Conservation (phyloP, 2,329 filamentous ascomycete genomes). For the Aspergillus proliferans region DNA sequence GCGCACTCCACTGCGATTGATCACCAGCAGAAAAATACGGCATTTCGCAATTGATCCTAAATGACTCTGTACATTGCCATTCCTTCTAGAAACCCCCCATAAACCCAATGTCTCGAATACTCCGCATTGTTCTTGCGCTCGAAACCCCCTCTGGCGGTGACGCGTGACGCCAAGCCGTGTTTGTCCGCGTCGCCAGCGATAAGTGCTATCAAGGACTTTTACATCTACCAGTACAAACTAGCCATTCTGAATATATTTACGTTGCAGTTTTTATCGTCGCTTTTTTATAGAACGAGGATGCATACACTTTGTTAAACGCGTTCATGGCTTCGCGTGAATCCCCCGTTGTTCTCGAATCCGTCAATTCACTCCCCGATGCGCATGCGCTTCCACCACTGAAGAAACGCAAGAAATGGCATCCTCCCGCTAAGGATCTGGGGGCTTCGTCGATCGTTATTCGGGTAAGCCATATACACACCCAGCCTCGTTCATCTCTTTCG, state of each 20-base stretch:
- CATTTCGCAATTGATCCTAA: no score
- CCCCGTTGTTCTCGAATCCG: slow-evolving; percentile 27
- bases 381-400: slow-evolving; percentile 20
- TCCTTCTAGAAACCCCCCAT: not conserved
- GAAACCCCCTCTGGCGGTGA: not conserved
- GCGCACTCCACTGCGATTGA: no score
- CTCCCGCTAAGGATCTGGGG: slow-evolving; percentile 7
- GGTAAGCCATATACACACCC: slow-evolving; percentile 16
- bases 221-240: not conserved
- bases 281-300: slow-evolving; percentile 4
- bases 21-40: no score
- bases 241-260: not conserved
- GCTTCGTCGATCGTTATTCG: slow-evolving; percentile 26
- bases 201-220: not conserved
- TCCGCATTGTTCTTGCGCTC: not conserved
- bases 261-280: not conserved
- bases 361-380: slow-evolving; percentile 26
- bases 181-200: not conserved
- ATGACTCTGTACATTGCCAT: no score
- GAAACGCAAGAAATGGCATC: slow-evolving; percentile 28
- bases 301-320: slow-evolving; percentile 16
- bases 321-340: slow-evolving; percentile 33
- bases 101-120: not conserved
- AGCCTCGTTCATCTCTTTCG: not conserved
- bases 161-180: slow-evolving; percentile 2